A percentile compares a stretch with the other conserved stretches of the same genome.
phyloP scores from a whole-genome alignment of 1,284 basidiomycete genomes.

The Testicularia cyperi region DNA sequence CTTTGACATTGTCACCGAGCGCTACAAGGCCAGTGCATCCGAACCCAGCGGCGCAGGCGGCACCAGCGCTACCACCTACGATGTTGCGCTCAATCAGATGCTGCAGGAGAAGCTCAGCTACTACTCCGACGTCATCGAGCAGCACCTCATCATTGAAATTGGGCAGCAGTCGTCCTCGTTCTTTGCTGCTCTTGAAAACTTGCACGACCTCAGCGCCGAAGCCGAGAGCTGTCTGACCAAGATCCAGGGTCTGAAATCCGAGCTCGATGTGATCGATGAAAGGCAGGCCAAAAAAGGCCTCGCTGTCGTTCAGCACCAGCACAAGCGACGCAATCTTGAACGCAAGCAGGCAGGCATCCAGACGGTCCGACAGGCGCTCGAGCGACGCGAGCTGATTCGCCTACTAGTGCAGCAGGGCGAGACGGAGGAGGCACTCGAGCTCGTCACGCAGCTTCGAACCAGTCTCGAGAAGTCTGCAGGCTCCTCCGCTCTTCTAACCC shows the following conservation, averaged over 20 bases:
- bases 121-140: constrained; percentile 89
- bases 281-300: constrained; percentile 63
- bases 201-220: constrained; percentile 87
- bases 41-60: constrained; percentile 10
- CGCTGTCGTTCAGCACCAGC: constrained; percentile 33
- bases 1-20: constrained; percentile 78
- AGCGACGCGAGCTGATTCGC: constrained; percentile 44
- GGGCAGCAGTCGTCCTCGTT: constrained; percentile 86
- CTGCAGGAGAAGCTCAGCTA: constrained; percentile 89
- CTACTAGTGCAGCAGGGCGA: constrained; percentile 51
- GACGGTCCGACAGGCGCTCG: constrained; percentile 34
- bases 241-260: constrained; percentile 72
- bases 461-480: no score
- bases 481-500: no score
- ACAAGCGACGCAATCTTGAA: constrained; percentile 39
- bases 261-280: constrained; percentile 76
- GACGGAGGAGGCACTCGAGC: constrained; percentile 52
- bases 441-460: constrained; percentile 34
- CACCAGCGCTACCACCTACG: constrained; percentile 29
- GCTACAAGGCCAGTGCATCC: constrained; percentile 44
- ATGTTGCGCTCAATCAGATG: constrained; percentile 63
- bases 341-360: constrained; percentile 26
- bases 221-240: constrained; percentile 78
- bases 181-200: constrained; percentile 91
- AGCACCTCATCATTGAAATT: constrained; percentile 91